Percentiles rank a stretch among this genome's conserved stretches.
phyloP scores from a whole-genome alignment of 371 early-diverging fungal genomes.

The Umbelopsis sp. region DNA sequence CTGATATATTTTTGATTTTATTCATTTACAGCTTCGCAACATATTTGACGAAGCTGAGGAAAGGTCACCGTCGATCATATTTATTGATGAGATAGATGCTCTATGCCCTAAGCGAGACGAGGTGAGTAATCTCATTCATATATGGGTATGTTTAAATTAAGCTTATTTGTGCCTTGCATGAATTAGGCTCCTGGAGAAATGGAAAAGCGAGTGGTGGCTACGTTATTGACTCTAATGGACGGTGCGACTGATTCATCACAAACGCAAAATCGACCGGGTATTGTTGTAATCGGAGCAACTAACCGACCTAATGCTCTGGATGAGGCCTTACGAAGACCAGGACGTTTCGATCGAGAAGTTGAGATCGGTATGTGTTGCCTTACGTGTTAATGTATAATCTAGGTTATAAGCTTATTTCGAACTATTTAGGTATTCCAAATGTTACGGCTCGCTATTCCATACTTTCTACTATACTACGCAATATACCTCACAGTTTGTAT shows the following conservation, averaged over 20 bases:
- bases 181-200: constrained; percentile 66
- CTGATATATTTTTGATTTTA: not conserved
- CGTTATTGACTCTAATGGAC: constrained; percentile 97
- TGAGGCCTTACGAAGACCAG: constrained; percentile 96
- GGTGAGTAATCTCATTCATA: constrained; percentile 30
- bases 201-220: constrained; percentile 95
- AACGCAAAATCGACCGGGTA: constrained; percentile 35
- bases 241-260: constrained; percentile 59
- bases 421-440: constrained; percentile 74
- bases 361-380: constrained; percentile 71
- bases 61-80: constrained; percentile 90
- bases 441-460: constrained; percentile 76
- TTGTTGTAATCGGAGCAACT: constrained; percentile 97
- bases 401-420: not conserved
- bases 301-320: constrained; percentile 96
- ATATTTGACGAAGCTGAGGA: constrained; percentile 85
- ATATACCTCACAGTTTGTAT: constrained; percentile 73
- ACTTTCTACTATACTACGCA: constrained; percentile 67
- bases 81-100: constrained; percentile 99
- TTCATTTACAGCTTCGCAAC: constrained; percentile 61
- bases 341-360: constrained; percentile 96
- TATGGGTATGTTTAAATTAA: too few relatives aligned
- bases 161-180: not conserved
- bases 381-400: not conserved
- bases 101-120: constrained; percentile 92